Conservation (phyloP, 306 rosid species). For the Cicer arietinum region DNA sequence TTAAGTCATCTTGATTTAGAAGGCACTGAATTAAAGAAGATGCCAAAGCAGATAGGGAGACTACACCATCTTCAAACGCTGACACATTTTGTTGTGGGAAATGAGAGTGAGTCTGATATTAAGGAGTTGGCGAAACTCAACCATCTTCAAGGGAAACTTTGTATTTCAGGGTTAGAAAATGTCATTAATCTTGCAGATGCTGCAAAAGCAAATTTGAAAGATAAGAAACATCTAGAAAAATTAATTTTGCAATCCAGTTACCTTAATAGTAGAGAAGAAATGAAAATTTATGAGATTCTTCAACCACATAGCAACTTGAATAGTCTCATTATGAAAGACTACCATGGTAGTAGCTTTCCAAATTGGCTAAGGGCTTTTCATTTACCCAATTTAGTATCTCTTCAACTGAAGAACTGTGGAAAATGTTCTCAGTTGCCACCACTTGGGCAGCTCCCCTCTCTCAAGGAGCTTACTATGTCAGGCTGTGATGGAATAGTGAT, state of each 20-base stretch:
- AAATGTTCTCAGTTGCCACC: constrained; percentile 27
- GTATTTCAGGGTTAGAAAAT: neutral
- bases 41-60: constrained; percentile 36
- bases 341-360: constrained; percentile 22
- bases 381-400: constrained; percentile 8
- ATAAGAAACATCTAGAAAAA: constrained; percentile 32
- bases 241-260: neutral
- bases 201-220: neutral
- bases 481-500: constrained; percentile 11
- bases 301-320: constrained; percentile 11
- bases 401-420: neutral
- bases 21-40: neutral
- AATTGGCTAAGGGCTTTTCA: constrained; percentile 34
- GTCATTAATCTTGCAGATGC: neutral
- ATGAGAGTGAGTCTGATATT: neutral
- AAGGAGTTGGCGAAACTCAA: constrained; percentile 18
- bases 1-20: neutral
- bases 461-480: constrained; percentile 38
- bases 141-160: constrained; percentile 28
- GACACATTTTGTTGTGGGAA: neutral
- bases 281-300: neutral
- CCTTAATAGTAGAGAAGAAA: neutral
- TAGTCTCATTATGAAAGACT: neutral
- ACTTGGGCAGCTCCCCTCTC: constrained; percentile 41
- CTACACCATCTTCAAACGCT: constrained; percentile 19